Base-by-base conservation (phyloP, 2,329 filamentous ascomycete species). In the Juglanconis oblonga region DNA sequence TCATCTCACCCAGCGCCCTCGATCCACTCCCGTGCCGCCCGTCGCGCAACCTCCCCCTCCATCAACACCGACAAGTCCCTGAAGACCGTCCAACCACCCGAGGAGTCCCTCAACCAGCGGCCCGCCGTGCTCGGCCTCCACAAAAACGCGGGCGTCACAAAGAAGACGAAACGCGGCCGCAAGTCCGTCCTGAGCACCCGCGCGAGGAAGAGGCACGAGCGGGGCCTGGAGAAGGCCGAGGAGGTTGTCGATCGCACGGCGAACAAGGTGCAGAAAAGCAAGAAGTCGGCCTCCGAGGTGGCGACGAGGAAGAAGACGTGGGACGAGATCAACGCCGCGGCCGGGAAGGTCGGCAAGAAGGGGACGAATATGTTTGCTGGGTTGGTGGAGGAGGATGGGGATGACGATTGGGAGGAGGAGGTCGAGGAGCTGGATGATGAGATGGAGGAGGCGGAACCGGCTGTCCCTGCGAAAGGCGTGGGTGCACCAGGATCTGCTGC, bases 61-160 rank as follows among this genome's bases (percentile, higher is more conserved):
- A 87, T 91, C 73, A 77, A 90, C 74, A 83, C 84, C 48, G 87
- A 91, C 79, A 90, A 90, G 74, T 89, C 87, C 6, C 79, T 90
- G 29, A 89, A 88, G 70, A 76, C 84, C 42, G 74, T 82, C 61
- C 76, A 80, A 62, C 77, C 81, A 10, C 83, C 85, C 1, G 64
- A 73, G 24, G 75, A 81, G 49, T 75, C 79, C 7, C 71, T 75
- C 60, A 76, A 81, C 64, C 71, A 77, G 62, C 83, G 86, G 4
- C 85, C 87, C 33, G 87, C 89, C n/a, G 81, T 91, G 17, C 84
- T 92, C 45, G 85, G 85, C 44, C 84, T 87, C 14, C 87, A 90
- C 65, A 84, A 87, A 69, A 76, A 78, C 1, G 82, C 86, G 17
- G 90, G 91, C 35, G 81, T 94, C 9, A 76, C 77, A 57, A 92